Evolutionary conservation across 495 filamentous ascomycete species (phyloP), one percentile per base, ranked within the genome.

Genomic region (Cudoniella acicularis): DNA sequence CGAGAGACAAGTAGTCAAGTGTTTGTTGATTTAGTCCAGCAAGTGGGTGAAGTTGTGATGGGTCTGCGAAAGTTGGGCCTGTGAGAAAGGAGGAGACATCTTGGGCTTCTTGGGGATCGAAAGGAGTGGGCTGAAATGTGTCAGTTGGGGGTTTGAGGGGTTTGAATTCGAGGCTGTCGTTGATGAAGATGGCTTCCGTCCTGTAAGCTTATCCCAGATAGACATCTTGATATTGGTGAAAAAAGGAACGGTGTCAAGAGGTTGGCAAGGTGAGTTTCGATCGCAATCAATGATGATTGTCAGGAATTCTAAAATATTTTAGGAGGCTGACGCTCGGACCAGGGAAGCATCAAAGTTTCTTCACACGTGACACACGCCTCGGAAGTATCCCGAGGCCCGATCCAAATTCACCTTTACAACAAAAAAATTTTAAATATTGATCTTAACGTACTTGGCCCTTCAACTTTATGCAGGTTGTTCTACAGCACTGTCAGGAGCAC

Each of bases 1-100:
- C 94, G 69, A 98, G 88, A 48, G 86, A 83, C 48, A 98, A 82
- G 76, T 98, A 98, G 64, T 96, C 92, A 60, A 98, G 85, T 8
- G 88, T 87, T 52, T 94, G 86, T 75, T 91, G 88, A 76, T 96
- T 90, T 51, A 98, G 76, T 63, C 93, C 94, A 45, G 94, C 91
- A 53, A 98, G 83, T n/a, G 94, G 95, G 72, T 98, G 92, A 56
- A 98, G 82, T 68, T 82, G 76, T 50, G 91, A 84, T 3, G 95
- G 91, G 72, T 98, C 95, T 64, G 89, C 80, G 60, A 88, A 82
- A 24, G 83, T 71, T 56, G 86, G 81, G 63, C 77, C 79, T 62
- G 79, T 82, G 49, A 96, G 79, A 76, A 97, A 95, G 42, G 88
- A 86, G 61, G 88, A 86, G 59, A 90, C 87, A 75, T 94, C 91